A percentile compares a stretch with the other conserved stretches of the same genome.
phyloP scores from a whole-genome alignment of 1,284 basidiomycete species.

The Agroathelia rolfsii region DNA sequence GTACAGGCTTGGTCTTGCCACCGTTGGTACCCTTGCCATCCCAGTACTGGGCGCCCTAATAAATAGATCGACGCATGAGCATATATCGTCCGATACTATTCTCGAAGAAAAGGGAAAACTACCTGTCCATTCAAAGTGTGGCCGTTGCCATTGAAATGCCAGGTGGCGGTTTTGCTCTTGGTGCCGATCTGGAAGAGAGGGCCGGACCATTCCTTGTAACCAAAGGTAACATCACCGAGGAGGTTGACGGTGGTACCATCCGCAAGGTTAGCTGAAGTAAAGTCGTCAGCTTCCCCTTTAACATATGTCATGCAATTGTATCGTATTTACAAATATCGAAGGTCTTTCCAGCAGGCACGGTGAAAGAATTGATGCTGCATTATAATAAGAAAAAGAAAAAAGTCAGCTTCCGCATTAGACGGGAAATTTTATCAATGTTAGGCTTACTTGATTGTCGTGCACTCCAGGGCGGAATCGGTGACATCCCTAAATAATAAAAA shows the following conservation, averaged over 20 bases:
- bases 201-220: not conserved
- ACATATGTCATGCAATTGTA: not conserved
- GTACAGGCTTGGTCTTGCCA: no score
- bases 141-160: constrained; percentile 2
- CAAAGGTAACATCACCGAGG: constrained; percentile 3
- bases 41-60: no score
- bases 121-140: no score
- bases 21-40: no score
- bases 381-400: not conserved
- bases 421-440: not conserved
- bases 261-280: constrained; percentile 1
- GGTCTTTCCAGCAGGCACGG: constrained; percentile 1
- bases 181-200: constrained; percentile 3
- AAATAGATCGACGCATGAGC: no score
- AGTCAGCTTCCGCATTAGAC: not conserved
- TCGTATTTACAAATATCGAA: not conserved
- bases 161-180: not conserved
- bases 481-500: no score
- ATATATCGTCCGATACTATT: no score
- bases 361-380: constrained; percentile 1
- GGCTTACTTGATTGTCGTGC: constrained; percentile 3
- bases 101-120: no score
- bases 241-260: constrained; percentile 3
- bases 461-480: not conserved
- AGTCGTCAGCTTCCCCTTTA: not conserved